Base-by-base conservation (phyloP, 2,329 filamentous ascomycete species). In the Fusarium tuaranense region DNA sequence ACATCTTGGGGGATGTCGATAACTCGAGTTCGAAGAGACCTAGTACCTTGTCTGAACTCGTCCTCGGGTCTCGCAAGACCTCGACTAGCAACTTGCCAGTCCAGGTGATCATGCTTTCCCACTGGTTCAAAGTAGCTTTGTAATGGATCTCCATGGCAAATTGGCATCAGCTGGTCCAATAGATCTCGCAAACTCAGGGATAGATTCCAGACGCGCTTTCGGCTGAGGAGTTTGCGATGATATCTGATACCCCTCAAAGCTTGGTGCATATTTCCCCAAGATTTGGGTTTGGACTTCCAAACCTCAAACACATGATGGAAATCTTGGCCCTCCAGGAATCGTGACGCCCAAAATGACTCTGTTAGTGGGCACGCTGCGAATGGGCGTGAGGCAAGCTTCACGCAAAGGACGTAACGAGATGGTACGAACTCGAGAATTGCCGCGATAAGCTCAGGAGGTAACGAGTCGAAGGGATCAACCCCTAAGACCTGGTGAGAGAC, bases 281-380 rank as follows among this genome's bases (percentile, higher is more conserved):
- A 67, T 3, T 32, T 22, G 4, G 64, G 67, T 8, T 30, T 63
- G 2, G 44, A 36, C 16, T 36, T 55, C 7, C 46, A 46, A 13
- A 48, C 60, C 20, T 69, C 61, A 3, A 61, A 67, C 4, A 70
- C 60, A 16, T 63, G 61, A 18, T 70, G 60, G 22, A 51, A 72
- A 16, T 72, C 70, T 7, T 62, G 39, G 0, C 64, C 64, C 25
- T 57, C 32, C 2, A 10, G 7, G n/a, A 72, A 72, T 13, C 70
- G 34, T 2, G 70, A 72, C 4, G 68, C 70, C 70, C 70, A 72
- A n/a, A 72, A 72, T 1, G 67, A 20, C 38, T 72, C 70, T 16
- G 70, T 53, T 7, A 70, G 57, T 20, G 22, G 55, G 10, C 63
- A 14, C 1, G 53, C 32, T 1, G 70, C 67, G 20, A 70, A 70